phyloP scores from a whole-genome alignment of 345 rosid genomes.

The Pistacia integerrima region DNA sequence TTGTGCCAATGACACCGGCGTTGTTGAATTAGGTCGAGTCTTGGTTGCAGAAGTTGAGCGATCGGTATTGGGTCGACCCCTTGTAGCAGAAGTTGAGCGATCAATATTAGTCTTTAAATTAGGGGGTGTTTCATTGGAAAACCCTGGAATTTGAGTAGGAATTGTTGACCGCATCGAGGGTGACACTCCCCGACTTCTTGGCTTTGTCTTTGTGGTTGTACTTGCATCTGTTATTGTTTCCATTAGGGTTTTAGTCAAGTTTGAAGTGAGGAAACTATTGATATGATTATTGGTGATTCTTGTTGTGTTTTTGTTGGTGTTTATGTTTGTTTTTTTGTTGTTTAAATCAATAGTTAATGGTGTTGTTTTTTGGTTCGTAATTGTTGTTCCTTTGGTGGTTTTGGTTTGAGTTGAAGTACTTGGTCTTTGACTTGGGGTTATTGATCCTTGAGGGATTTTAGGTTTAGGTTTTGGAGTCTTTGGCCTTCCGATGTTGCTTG shows the following conservation, averaged over 20 bases:
- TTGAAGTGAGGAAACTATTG: constrained; percentile 21
- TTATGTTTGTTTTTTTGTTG: constrained; percentile 8
- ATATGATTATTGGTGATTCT: constrained; percentile 7
- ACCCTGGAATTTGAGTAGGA: constrained; percentile 30
- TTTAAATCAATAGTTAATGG: constrained; percentile 1
- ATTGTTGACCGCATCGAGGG: constrained; percentile 36
- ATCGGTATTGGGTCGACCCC: constrained; percentile 32
- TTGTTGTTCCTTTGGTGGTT: constrained; percentile 8
- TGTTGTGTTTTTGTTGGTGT: background rate
- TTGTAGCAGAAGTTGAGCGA: constrained; percentile 40
- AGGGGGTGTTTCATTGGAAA: constrained; percentile 40
- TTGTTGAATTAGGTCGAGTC: background rate
- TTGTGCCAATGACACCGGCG: background rate
- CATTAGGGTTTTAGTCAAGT: constrained; percentile 10
- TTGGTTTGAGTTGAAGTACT: constrained; percentile 20
- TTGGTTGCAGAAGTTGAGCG: background rate
- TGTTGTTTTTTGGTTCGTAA: constrained; percentile 22
- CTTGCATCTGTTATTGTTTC: too few species aligned
- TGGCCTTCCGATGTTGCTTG: constrained; percentile 11
- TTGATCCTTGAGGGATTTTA: constrained; percentile 30
- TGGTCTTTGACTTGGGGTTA: constrained; percentile 30
- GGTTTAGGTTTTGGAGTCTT: constrained; percentile 35
- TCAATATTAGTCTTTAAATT: constrained; percentile 31
- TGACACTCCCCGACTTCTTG: constrained; percentile 35
- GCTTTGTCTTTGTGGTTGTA: constrained; percentile 22